A percentile compares a stretch with the other conserved stretches of the same genome.
phyloP scores from a whole-genome alignment of 2,329 filamentous ascomycete species.

The Diaporthe ampelina region DNA sequence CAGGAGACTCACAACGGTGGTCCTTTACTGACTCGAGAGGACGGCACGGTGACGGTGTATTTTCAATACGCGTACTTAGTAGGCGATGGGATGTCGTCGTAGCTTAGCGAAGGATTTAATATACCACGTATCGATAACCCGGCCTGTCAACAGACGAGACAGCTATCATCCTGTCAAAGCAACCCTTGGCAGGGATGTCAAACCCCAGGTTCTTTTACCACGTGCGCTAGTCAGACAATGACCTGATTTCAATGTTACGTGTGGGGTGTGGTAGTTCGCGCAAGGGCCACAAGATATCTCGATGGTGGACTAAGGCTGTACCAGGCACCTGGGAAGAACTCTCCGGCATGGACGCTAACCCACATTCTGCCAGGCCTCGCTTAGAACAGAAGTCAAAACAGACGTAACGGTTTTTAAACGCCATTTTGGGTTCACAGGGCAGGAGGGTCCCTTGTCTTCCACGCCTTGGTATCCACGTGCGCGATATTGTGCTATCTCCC shows the following conservation, averaged over 20 bases:
- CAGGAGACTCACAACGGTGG: rapidly evolving
- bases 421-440: neutral
- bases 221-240: slow-evolving; percentile 20
- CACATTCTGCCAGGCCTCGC: neutral
- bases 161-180: neutral
- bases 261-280: neutral
- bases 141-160: neutral
- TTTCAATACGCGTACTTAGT: neutral
- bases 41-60: neutral
- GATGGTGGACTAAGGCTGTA: neutral
- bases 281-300: neutral
- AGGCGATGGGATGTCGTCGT: neutral
- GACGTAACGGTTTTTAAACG: neutral
- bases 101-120: neutral
- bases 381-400: neutral
- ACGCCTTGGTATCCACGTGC: neutral
- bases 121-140: neutral
- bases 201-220: slow-evolving; percentile 16
- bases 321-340: neutral
- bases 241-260: neutral
- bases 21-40: neutral
- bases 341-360: neutral
- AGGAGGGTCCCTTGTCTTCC: too few relatives aligned
- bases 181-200: neutral
- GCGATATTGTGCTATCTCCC: neutral